A percentile compares a stretch with the other conserved stretches of the same genome.
These are phyloP conservation scores for Carex pumila DNA, from an alignment of 176 grass and related monocot species.

Conservation along the genomic window DNA sequence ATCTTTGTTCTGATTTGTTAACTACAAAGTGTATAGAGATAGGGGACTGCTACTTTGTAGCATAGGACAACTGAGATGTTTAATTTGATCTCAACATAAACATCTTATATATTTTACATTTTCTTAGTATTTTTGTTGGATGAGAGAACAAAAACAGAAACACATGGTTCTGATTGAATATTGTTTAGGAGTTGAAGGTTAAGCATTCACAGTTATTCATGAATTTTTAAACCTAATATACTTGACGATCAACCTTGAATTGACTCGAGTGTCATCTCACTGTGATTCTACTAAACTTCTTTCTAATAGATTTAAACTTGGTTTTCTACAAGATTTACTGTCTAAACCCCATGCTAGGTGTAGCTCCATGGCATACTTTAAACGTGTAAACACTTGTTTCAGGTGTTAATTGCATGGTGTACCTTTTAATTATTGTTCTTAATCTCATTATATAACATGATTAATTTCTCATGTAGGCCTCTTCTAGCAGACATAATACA, in stretches of 20 bases:
- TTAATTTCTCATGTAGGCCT: constrained; percentile 49
- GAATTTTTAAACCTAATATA: not conserved
- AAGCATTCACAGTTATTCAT: not conserved
- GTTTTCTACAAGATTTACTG: not conserved
- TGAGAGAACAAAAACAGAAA: not conserved
- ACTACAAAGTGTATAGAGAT: not conserved
- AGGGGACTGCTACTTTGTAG: not conserved
- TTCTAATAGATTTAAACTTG: not conserved
- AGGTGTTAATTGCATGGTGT: not conserved
- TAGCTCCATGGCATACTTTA: not conserved
- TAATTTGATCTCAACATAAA: not conserved
- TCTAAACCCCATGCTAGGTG: not conserved
- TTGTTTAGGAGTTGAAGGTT: not conserved
- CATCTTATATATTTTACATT: not conserved
- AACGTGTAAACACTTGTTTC: not conserved
- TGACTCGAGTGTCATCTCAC: not conserved
- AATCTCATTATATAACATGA: not conserved
- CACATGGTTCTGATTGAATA: not conserved
- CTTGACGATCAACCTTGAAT: not conserved
- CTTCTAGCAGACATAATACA: constrained; percentile 90
- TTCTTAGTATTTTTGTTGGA: not conserved
- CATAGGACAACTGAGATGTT: not conserved
- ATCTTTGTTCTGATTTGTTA: not conserved
- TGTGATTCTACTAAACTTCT: not conserved
- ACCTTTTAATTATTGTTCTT: not conserved